Base-by-base conservation (phyloP, 305 asterid genomes). In the Fraxinus floribunda region DNA sequence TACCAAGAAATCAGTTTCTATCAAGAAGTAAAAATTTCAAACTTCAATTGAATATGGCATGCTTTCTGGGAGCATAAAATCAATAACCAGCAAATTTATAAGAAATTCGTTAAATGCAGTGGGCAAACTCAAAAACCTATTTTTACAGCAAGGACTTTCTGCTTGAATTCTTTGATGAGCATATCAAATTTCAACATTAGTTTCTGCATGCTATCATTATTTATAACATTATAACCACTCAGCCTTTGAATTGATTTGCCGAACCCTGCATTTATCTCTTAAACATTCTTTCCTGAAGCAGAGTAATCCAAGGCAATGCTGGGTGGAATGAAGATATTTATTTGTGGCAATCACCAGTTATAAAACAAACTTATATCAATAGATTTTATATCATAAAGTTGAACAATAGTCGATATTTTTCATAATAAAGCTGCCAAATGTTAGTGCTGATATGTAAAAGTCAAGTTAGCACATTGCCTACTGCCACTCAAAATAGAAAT, bases 1-100 rank as follows among this genome's bases (percentile, higher is more conserved):
- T 2, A 71, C 26, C 7, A 82, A 70, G 15, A 32, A 79, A 74
- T 34, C 60, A 79, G 76, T 57, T 76, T 79, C 11, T 52, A 24
- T 80, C 78, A 78, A n/a, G 22, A 52, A 16, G 64, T 52, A 16
- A 52, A 52, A 52, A 16, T 52, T n/a, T 52, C 64, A n/a, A 52
- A 52, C 64, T 52, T 52, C 64, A 52, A 52, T 5, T 52, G 64
- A 52, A 16, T 52, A n/a, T 16, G 64, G 24, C 64, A 52, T 8
- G 35, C 24, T 16, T 4, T 32, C 22, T 70, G 6, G 3, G 10
- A 30, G 76, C 76, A 70, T 70, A 30, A 4, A 32, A 30, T 16
- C 76, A 70, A 32, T 66, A 10, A 66, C 36, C 74, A 66, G 35
- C 32, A 64, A 10, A 1, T 22, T 62, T 62, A 62, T 24, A 66